Evolutionary conservation across 2,329 filamentous ascomycete genomes (phyloP), one percentile per base, ranked within the genome.

Genomic region (Epichloe bromicola): DNA sequence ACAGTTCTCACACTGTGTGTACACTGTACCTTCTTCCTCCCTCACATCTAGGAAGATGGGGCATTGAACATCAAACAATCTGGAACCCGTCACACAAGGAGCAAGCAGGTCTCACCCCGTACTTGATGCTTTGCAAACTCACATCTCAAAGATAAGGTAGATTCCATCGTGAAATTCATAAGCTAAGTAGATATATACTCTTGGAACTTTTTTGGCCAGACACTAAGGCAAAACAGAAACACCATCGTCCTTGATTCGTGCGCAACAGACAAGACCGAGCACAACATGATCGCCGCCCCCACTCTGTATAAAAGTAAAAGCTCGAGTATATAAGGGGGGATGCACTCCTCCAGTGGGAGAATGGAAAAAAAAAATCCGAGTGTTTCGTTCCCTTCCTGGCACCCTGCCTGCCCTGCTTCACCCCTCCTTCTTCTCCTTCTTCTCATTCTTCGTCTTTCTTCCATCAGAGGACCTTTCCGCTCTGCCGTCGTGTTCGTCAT

Each of bases 211-310:
- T 44, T 39, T 39, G 17, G 49, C 37, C 49, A 46, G 41, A 49
- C 14, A 38, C 11, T n/a, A 46, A 41, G 26, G 26, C 8, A 11
- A 46, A 19, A 50, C 17, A 45, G 33, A 37, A 12, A 23, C 19
- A 26, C 38, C 23, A 34, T 12, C 36, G 7, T 12, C 40, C 3
- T 14, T 42, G 50, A 23, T 26, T 23, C 15, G 30, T 44, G 12
- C 12, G 52, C 51, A 53, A 57, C 54, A 53, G 58, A 51, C 49
- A 60, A 55, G 56, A 51, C 20, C 17, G 47, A 51, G 54, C 52
- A 52, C 56, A 54, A 47, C 39, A 52, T 51, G 36, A 39, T 50
- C 49, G 42, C 36, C 11, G 23, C 20, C 20, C 40, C 3, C 40
- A 12, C 39, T 26, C 40, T 42, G 40, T 42, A 42, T 19, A 42